phyloP scores from a whole-genome alignment of 2,329 filamentous ascomycete genomes.

The Colletotrichum sublineola region DNA sequence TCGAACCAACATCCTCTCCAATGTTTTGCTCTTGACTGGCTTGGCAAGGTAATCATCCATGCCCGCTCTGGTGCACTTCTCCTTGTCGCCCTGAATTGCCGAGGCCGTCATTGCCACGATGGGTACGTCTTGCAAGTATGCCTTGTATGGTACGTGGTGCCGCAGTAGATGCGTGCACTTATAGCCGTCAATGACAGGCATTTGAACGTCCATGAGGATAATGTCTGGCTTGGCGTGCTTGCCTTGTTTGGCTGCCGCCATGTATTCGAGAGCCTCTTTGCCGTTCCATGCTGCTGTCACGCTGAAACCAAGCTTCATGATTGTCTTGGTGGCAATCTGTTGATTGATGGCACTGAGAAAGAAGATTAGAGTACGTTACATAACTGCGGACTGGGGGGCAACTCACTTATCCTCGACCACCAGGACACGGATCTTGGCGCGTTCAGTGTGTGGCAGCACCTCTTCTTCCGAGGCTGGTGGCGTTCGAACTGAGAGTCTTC shows the following conservation, averaged over 20 bases:
- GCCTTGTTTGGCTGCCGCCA: constrained; percentile 66
- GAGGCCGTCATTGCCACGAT: constrained; percentile 88
- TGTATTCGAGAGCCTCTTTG: constrained; percentile 81
- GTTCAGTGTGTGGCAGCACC: constrained; percentile 65
- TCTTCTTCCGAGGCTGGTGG: constrained; percentile 60
- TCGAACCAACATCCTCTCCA: constrained; percentile 79
- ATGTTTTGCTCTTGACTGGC: constrained; percentile 75
- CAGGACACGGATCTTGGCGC: constrained; percentile 76
- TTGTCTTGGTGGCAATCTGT: constrained; percentile 81
- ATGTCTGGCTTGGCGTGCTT: constrained; percentile 74
- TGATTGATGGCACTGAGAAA: constrained; percentile 72
- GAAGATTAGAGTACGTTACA: constrained; percentile 29
- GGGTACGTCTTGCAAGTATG: constrained; percentile 71
- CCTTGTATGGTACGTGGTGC: constrained; percentile 74
- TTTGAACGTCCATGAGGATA: constrained; percentile 84
- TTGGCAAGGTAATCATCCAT: constrained; percentile 85
- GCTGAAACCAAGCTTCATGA: constrained; percentile 79
- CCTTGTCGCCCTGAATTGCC: constrained; percentile 81
- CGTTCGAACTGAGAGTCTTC: constrained; percentile 52
- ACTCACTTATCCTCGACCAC: constrained; percentile 86
- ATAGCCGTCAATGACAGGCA: constrained; percentile 84
- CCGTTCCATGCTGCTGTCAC: constrained; percentile 83
- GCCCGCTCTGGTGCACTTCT: constrained; percentile 79
- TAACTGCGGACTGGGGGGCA: background rate
- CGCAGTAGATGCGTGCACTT: constrained; percentile 80